These are phyloP conservation scores for Przewalskia tangutica DNA, from an alignment of 257 asterid species.

Conservation along the genomic window DNA sequence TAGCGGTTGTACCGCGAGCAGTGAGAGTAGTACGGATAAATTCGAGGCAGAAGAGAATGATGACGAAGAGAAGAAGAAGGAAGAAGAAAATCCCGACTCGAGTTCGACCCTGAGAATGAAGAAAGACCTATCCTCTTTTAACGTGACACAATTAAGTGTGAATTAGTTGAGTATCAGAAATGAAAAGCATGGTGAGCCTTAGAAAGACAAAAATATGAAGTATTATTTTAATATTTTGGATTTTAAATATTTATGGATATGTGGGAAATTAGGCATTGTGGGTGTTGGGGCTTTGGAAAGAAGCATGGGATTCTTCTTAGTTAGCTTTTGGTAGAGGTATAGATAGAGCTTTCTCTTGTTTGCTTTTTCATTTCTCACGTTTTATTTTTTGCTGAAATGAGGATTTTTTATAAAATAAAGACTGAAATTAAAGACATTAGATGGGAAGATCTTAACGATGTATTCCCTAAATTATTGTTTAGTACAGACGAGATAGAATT, in stretches of 20 bases:
- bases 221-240: background rate
- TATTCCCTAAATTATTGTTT: no score
- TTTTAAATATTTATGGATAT: background rate
- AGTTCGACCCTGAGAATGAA: background rate
- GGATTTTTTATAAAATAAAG: no score
- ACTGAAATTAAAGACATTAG: no score
- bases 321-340: background rate
- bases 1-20: conserved; percentile 12
- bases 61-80: conserved; percentile 8
- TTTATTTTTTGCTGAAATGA: no score
- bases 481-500: no score
- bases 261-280: background rate
- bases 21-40: conserved; percentile 9
- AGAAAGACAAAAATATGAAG: no score
- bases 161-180: background rate
- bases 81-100: background rate
- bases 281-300: no score
- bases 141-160: background rate
- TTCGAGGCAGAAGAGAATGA: conserved; percentile 15
- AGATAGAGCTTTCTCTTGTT: background rate
- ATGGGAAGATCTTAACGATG: no score
- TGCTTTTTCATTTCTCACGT: background rate
- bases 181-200: background rate
- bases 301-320: no score
- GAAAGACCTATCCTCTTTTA: fast-evolving